Percentiles rank a stretch among this genome's conserved stretches.
Conservation (phyloP, 2,329 filamentous ascomycete genomes). For the Epichloe glyceriae region DNA sequence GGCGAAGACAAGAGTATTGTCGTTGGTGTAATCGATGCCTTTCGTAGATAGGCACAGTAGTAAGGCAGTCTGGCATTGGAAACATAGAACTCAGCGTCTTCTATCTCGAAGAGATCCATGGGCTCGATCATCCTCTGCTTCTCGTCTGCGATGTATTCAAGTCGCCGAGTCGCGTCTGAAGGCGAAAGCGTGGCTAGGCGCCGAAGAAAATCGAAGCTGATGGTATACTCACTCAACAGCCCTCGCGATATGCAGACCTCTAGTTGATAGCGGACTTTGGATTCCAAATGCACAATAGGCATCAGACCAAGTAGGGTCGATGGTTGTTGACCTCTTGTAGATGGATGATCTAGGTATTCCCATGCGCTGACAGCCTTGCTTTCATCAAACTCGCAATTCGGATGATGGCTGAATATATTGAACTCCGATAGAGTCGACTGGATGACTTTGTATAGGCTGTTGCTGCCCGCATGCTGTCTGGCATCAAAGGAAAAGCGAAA, state of each 20-base stretch:
- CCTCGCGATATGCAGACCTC: conserved; percentile 84
- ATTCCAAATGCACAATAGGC: conserved; percentile 37
- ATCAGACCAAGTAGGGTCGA: conserved; percentile 14
- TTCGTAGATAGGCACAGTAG: conserved; percentile 64
- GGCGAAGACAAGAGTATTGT: conserved; percentile 69
- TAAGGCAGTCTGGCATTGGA: conserved; percentile 43
- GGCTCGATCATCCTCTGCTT: conserved; percentile 53
- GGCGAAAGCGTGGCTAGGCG: conserved; percentile 35
- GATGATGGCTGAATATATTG: conserved; percentile 46
- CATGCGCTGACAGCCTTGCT: conserved; percentile 15
- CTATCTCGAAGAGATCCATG: conserved; percentile 54
- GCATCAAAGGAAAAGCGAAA: conserved; percentile 29
- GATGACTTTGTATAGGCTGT: conserved; percentile 20
- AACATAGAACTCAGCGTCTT: conserved; percentile 33
- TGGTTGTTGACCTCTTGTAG: conserved; percentile 12
- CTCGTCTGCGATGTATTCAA: conserved; percentile 61
- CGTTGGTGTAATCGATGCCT: conserved; percentile 71
- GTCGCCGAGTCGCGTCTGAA: conserved; percentile 46
- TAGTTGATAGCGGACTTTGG: conserved; percentile 73
- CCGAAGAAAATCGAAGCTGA: conserved; percentile 54
- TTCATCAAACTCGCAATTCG: conserved; percentile 28
- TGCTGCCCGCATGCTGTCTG: conserved; percentile 1
- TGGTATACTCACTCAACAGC: conserved; percentile 61
- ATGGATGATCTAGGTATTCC: conserved; percentile 18
- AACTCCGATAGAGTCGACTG: conserved; percentile 51